Conservation (phyloP, 2,329 filamentous ascomycete species). For the Cordyceps tenuipes region DNA sequence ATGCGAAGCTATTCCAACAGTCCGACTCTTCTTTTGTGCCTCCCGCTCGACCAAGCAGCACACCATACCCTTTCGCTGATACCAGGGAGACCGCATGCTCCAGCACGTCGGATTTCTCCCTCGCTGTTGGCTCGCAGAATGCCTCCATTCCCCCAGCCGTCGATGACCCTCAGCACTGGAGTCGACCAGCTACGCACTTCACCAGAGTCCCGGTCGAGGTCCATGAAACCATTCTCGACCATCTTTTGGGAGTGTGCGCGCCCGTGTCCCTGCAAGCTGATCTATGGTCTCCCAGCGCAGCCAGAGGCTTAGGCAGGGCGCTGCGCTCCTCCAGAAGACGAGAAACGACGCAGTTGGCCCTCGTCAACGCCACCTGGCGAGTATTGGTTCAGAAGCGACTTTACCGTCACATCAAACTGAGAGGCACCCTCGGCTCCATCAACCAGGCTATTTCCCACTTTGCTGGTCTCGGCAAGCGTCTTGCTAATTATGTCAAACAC, state of each 20-base stretch:
- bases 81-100: conserved; percentile 14
- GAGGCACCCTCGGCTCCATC: conserved; percentile 58
- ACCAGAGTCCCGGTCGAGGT: conserved; percentile 58
- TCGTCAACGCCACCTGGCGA: conserved; percentile 57
- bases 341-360: conserved; percentile 56
- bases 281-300: conserved; percentile 43
- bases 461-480: conserved; percentile 40
- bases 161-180: background rate
- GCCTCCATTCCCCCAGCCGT: background rate
- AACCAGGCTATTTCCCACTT: conserved; percentile 55
- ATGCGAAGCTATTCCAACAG: conserved; percentile 1
- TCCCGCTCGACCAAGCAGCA: conserved; percentile 46
- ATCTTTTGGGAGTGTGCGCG: conserved; percentile 56
- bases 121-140: conserved; percentile 17
- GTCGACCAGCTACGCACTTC: conserved; percentile 27
- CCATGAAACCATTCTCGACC: conserved; percentile 62
- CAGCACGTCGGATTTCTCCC: conserved; percentile 26
- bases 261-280: conserved; percentile 51
- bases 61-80: conserved; percentile 49
- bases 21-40: conserved; percentile 20
- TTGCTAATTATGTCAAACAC: conserved; percentile 59
- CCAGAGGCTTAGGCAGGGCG: conserved; percentile 55
- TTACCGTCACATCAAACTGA: conserved; percentile 68
- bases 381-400: conserved; percentile 61
- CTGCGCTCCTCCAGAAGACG: conserved; percentile 59